Conservation (phyloP, 2,329 filamentous ascomycete genomes). For the Aureobasidium musti region DNA sequence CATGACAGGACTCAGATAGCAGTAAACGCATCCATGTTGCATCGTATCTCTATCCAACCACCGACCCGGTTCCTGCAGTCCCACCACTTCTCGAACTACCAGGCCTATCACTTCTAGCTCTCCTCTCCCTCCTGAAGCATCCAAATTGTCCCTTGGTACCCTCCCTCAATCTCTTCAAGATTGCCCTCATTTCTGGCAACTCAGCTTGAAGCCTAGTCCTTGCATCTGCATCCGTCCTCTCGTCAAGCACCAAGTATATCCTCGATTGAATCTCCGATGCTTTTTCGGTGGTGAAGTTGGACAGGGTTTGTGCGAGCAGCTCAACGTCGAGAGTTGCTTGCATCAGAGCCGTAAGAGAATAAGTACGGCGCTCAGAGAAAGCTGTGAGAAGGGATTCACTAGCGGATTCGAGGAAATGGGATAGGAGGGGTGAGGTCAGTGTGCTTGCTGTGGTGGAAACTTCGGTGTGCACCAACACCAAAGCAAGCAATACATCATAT, state of each 20-base stretch:
- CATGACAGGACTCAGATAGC: background rate
- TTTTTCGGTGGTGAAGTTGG: constrained; percentile 81
- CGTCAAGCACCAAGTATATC: constrained; percentile 89
- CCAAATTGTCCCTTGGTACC: constrained; percentile 78
- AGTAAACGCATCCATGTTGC: background rate
- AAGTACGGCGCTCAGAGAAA: constrained; percentile 63
- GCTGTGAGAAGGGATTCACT: constrained; percentile 78
- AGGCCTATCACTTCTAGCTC: constrained; percentile 30
- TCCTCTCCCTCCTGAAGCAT: constrained; percentile 38
- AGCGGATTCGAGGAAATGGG: constrained; percentile 80
- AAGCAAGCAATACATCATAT: constrained; percentile 78
- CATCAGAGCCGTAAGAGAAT: constrained; percentile 81
- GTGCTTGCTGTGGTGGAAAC: constrained; percentile 60
- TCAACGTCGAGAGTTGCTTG: constrained; percentile 97
- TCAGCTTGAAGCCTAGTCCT: constrained; percentile 78
- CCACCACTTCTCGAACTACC: constrained; percentile 22
- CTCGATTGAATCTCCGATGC: constrained; percentile 80
- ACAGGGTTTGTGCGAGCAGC: constrained; percentile 91
- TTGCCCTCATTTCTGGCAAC: constrained; percentile 82
- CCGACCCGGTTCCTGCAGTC: background rate
- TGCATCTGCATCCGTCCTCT: constrained; percentile 84
- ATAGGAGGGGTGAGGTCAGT: constrained; percentile 78
- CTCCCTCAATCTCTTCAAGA: constrained; percentile 81
- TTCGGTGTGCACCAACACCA: constrained; percentile 86
- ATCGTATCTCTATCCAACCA: constrained; percentile 10